phyloP scores from a whole-genome alignment of 352 stramenopile genomes.

The Phytopythium oedochilum region DNA sequence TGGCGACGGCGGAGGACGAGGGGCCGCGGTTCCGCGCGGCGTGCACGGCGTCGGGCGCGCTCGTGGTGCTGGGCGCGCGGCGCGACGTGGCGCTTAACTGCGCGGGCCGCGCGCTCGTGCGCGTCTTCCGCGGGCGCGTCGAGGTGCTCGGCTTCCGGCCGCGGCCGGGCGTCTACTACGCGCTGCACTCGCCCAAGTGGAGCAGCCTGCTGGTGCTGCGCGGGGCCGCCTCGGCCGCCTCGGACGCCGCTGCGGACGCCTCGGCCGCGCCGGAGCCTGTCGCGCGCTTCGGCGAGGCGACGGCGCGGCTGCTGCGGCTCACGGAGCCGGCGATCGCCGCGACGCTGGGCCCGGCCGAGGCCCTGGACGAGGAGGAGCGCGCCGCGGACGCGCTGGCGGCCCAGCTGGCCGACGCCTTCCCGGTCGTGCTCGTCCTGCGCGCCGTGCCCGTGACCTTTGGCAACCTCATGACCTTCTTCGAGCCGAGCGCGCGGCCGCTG shows the following conservation, averaged over 20 bases:
- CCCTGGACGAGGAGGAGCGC: conserved; percentile 62
- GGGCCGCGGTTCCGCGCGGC: conserved; percentile 25
- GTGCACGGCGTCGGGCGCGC: conserved; percentile 50
- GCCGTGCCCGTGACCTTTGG: conserved; percentile 57
- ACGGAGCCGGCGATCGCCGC: conserved; percentile 31
- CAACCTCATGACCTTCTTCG: conserved; percentile 77
- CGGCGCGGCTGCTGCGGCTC: conserved; percentile 31
- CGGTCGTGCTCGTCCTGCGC: conserved; percentile 72
- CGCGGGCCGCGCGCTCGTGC: conserved; percentile 70
- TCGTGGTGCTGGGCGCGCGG: conserved; percentile 65
- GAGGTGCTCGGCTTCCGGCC: conserved; percentile 67
- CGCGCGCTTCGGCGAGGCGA: conserved; percentile 49
- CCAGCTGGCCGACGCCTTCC: conserved; percentile 50
- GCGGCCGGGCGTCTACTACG: conserved; percentile 69
- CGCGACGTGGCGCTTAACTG: conserved; percentile 43
- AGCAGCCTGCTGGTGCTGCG: conserved; percentile 60
- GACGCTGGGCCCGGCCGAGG: not conserved
- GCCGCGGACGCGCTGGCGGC: conserved; percentile 61
- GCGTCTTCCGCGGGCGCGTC: conserved; percentile 75
- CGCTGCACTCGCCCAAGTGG: conserved; percentile 82
- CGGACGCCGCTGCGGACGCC: too few relatives aligned
- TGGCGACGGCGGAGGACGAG: too few relatives aligned
- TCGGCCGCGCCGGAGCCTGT: conserved; percentile 5
- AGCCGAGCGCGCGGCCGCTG: conserved; percentile 17
- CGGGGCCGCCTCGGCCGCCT: too few relatives aligned